Evolutionary conservation across 1,139 yeast genomes (phyloP).

Genomic region (Suhomyces bribrorum): DNA sequence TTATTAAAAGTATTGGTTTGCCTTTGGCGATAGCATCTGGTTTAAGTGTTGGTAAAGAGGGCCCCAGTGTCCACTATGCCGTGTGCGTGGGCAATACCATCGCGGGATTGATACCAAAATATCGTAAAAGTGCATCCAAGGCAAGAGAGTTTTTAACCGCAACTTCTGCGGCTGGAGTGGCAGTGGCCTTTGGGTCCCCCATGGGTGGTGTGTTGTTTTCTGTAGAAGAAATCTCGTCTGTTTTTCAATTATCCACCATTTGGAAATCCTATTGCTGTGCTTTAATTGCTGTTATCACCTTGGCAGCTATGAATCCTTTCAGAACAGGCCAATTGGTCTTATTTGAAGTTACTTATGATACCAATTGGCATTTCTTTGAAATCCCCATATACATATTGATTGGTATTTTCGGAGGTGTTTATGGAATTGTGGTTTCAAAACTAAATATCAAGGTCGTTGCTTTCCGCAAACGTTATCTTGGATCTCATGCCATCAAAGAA

Average conservation of each 20-base stretch:
- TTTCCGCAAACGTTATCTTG: constrained; percentile 71
- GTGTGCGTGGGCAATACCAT: constrained; percentile 76
- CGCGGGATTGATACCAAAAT: constrained; percentile 52
- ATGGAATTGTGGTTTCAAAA: constrained; percentile 80
- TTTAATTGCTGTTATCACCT: constrained; percentile 78
- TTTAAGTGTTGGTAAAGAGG: constrained; percentile 79
- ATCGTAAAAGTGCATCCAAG: constrained; percentile 49
- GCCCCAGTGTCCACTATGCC: constrained; percentile 85
- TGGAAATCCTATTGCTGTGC: constrained; percentile 95
- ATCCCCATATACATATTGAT: constrained; percentile 74
- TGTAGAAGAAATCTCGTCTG: constrained; percentile 73
- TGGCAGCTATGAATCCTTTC: constrained; percentile 81
- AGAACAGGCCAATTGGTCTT: constrained; percentile 91
- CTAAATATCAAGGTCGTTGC: constrained; percentile 77
- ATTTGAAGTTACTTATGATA: constrained; percentile 84
- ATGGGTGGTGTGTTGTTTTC: constrained; percentile 73
- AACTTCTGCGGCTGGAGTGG: constrained; percentile 69
- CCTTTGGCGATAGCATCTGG: constrained; percentile 89
- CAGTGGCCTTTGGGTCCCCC: constrained; percentile 74
- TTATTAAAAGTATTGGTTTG: constrained; percentile 74
- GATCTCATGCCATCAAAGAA: constrained; percentile 64
- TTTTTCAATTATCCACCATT: constrained; percentile 73
- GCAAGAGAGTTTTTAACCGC: constrained; percentile 60
- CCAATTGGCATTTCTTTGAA: constrained; percentile 86
- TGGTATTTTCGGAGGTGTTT: constrained; percentile 90